phyloP scores from a whole-genome alignment of 1,284 basidiomycete genomes.

The Cutaneotrichosporon dermatis region DNA sequence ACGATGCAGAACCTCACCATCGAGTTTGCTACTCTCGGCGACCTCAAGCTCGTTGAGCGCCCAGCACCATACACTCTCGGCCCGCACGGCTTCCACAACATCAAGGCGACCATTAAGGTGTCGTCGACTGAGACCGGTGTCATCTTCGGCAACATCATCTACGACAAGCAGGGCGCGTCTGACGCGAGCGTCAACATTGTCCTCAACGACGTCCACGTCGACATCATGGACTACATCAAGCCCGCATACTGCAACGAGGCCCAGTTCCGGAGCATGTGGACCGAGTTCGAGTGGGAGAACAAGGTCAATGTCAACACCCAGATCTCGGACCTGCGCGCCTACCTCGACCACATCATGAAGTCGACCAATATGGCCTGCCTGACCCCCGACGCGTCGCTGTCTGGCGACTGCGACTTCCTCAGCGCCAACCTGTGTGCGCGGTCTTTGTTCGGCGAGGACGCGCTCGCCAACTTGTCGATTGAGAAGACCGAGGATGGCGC shows the following conservation, averaged over 20 bases:
- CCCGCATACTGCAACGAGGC: constrained; percentile 93
- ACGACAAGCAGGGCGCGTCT: constrained; percentile 82
- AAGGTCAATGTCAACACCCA: constrained; percentile 84
- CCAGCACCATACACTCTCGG: constrained; percentile 89
- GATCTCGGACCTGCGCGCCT: constrained; percentile 75
- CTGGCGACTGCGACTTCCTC: constrained; percentile 88
- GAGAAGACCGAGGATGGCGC: constrained; percentile 79
- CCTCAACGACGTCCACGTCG: constrained; percentile 94
- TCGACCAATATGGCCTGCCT: constrained; percentile 93
- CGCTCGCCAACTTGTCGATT: constrained; percentile 90
- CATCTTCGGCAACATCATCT: constrained; percentile 96
- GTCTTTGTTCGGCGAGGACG: constrained; percentile 93
- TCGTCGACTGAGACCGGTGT: constrained; percentile 97
- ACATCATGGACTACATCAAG: constrained; percentile 99
- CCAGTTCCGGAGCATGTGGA: constrained; percentile 95
- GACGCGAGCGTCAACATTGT: constrained; percentile 77
- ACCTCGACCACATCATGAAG: constrained; percentile 85
- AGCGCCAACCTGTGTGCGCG: constrained; percentile 91
- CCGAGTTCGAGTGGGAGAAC: constrained; percentile 98
- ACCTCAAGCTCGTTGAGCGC: constrained; percentile 94
- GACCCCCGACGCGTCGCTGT: constrained; percentile 86
- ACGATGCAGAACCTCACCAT: constrained; percentile 95
- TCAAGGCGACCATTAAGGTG: constrained; percentile 98
- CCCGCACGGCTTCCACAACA: constrained; percentile 95
- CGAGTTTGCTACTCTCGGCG: constrained; percentile 96